Evolutionary conservation across 2,329 filamentous ascomycete species (phyloP).

Genomic region (Pochonia chlamydosporia): DNA sequence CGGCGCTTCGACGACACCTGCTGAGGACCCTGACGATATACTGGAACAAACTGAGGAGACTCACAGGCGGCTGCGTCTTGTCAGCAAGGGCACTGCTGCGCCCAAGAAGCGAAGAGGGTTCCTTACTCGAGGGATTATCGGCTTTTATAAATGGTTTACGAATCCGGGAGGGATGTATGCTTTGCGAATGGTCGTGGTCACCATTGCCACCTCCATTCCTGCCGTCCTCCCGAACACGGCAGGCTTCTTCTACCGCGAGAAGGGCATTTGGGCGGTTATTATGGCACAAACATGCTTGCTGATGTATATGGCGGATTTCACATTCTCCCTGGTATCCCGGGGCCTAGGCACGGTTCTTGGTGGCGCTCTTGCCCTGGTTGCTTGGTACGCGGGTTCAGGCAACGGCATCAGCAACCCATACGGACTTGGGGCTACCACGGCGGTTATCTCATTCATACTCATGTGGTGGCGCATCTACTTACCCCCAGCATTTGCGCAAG

Average conservation of each 20-base stretch:
- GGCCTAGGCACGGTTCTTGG: conserved; percentile 38
- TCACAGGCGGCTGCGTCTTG: conserved; percentile 26
- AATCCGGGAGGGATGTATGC: conserved; percentile 39
- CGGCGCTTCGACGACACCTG: conserved; percentile 11
- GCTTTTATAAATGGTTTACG: conserved; percentile 33
- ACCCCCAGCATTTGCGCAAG: conserved; percentile 20
- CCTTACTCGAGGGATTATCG: conserved; percentile 19
- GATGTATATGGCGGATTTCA: conserved; percentile 45
- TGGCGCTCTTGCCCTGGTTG: conserved; percentile 38
- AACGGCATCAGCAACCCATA: conserved; percentile 42
- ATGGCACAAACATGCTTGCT: conserved; percentile 43
- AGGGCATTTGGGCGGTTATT: conserved; percentile 46
- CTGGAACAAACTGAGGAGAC: conserved; percentile 28
- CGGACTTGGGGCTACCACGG: conserved; percentile 40
- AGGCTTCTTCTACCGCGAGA: conserved; percentile 46
- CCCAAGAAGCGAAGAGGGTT: conserved; percentile 10
- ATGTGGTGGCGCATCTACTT: conserved; percentile 30
- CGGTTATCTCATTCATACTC: conserved; percentile 27
- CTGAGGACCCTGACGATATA: conserved; percentile 13
- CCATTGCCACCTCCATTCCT: conserved; percentile 36
- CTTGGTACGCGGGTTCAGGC: conserved; percentile 47
- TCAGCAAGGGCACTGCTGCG: conserved; percentile 22
- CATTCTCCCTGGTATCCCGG: conserved; percentile 36
- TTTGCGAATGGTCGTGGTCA: conserved; percentile 40
- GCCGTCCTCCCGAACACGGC: conserved; percentile 34